A percentile compares a stretch with the other conserved stretches of the same genome.
Evolutionary conservation across 352 stramenopile genomes (phyloP).

Genomic region (Pythium brachiatum): DNA sequence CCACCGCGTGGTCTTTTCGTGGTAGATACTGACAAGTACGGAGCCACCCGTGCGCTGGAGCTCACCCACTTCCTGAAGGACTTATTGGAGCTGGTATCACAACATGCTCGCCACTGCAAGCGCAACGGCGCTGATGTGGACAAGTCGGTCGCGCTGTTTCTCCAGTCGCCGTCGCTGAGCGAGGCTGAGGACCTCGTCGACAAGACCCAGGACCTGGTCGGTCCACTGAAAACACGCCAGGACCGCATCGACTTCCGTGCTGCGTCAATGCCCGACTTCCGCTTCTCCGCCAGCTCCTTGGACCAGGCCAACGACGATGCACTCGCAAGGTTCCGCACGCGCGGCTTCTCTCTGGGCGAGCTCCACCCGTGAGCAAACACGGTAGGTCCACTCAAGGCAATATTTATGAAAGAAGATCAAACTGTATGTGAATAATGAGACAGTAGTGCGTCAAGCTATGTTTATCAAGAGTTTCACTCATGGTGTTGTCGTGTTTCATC

Average conservation of each 20-base stretch:
- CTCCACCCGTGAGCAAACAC: neutral
- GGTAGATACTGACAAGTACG: conserved; percentile 60
- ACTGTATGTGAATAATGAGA: no score
- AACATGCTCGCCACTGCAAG: conserved; percentile 38
- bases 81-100: conserved; percentile 42
- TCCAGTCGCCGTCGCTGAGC: conserved; percentile 43
- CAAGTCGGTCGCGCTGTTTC: conserved; percentile 63
- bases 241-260: conserved; percentile 70
- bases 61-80: conserved; percentile 66
- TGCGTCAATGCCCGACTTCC: conserved; percentile 65
- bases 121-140: conserved; percentile 57
- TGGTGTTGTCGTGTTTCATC: no score
- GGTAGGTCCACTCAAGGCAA: neutral
- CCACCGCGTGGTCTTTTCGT: conserved; percentile 50
- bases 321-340: conserved; percentile 8
- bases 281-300: conserved; percentile 30
- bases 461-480: no score
- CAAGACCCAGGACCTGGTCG: conserved; percentile 31
- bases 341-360: conserved; percentile 23
- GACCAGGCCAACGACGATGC: conserved; percentile 14
- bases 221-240: conserved; percentile 53
- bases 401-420: conserved; percentile 19
- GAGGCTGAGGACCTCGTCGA: conserved; percentile 43
- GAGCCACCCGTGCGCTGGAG: conserved; percentile 46
- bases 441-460: no score